phyloP scores from a whole-genome alignment of 805 yeast genomes.

The Lipomyces lipofer region DNA sequence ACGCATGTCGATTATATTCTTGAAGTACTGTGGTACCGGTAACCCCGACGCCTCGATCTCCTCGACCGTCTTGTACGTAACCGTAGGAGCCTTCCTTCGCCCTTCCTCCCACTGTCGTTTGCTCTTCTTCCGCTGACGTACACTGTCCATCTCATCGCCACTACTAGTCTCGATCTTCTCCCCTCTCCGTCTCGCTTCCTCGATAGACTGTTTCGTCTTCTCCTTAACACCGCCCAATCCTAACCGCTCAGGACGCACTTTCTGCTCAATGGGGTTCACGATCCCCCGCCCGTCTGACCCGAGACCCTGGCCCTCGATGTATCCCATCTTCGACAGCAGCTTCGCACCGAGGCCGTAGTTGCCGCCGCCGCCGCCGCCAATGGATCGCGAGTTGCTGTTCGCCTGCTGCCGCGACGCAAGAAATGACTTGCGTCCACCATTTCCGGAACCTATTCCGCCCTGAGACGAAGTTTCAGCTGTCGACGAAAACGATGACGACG shows the following conservation, averaged over 20 bases:
- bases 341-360: slow-evolving; percentile 76
- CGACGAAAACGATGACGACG: background rate
- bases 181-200: slow-evolving; percentile 31
- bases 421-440: slow-evolving; percentile 6
- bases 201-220: slow-evolving; percentile 35
- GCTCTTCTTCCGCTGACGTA: slow-evolving; percentile 30
- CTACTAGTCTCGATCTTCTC: slow-evolving; percentile 22
- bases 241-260: slow-evolving; percentile 60
- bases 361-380: background rate
- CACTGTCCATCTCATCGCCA: slow-evolving; percentile 20
- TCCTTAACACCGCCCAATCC: slow-evolving; percentile 72
- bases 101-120: slow-evolving; percentile 12
- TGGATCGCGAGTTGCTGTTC: background rate
- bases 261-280: slow-evolving; percentile 73
- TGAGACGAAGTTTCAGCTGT: background rate
- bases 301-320: slow-evolving; percentile 78
- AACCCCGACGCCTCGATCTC: slow-evolving; percentile 38
- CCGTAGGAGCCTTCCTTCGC: slow-evolving; percentile 25
- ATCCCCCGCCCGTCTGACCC: slow-evolving; percentile 76
- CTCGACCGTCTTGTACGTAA: slow-evolving; percentile 34
- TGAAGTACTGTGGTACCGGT: slow-evolving; percentile 35
- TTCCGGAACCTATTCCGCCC: background rate
- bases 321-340: slow-evolving; percentile 82
- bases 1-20: slow-evolving; percentile 35
- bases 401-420: slow-evolving; percentile 11